phyloP scores from a whole-genome alignment of 345 rosid genomes.

The Citrus sp. region DNA sequence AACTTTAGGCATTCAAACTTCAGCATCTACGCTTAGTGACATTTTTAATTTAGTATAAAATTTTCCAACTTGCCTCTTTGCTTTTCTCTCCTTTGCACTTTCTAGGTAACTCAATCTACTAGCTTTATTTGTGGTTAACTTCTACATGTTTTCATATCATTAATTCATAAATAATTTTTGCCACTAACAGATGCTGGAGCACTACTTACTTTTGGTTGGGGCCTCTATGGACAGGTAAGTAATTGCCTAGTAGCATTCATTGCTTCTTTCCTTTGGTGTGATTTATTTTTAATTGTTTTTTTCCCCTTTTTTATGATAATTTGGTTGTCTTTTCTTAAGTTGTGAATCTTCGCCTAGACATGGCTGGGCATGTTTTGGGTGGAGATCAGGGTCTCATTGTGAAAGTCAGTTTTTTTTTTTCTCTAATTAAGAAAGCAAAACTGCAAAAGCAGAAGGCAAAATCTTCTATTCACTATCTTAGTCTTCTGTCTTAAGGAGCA shows the following conservation, averaged over 20 bases:
- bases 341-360: not conserved
- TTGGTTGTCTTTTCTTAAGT: not conserved
- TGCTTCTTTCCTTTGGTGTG: not conserved
- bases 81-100: not conserved
- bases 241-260: not conserved
- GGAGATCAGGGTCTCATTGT: not conserved
- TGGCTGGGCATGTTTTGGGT: not conserved
- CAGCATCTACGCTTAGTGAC: not conserved
- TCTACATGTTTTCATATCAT: not conserved
- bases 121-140: not conserved
- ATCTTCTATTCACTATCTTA: not conserved
- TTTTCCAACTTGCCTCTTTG: not conserved
- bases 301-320: not conserved
- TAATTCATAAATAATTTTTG: conserved; percentile 14
- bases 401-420: not conserved
- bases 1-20: not conserved
- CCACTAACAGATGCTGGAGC: conserved; percentile 85
- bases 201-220: conserved; percentile 97
- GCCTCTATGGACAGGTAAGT: conserved; percentile 97
- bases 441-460: not conserved
- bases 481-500: not conserved
- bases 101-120: not conserved
- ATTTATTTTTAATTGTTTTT: not conserved
- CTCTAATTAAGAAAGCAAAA: not conserved
- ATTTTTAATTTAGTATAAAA: not conserved